Percentiles rank a stretch among this genome's conserved stretches.
Conservation (phyloP, 345 rosid species). For the Turritis glabra region DNA sequence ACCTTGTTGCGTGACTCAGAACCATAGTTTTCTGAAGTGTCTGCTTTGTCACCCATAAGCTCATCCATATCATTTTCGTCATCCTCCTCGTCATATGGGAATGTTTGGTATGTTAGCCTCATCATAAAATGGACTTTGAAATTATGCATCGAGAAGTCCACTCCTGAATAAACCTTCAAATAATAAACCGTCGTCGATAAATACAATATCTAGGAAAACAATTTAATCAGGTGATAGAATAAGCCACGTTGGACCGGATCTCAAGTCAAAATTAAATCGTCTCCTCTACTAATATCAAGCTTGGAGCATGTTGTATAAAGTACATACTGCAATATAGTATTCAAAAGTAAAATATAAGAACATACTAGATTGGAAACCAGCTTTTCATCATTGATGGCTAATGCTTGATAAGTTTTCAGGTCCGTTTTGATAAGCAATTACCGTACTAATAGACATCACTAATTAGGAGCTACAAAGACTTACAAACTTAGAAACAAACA, state of each 20-base stretch:
- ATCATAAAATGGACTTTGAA: constrained; percentile 74
- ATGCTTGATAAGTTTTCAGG: constrained; percentile 19
- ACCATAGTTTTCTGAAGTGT: constrained; percentile 45
- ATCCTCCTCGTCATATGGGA: constrained; percentile 70
- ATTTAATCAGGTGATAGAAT: not conserved
- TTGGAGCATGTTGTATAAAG: not conserved
- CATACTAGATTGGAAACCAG: constrained; percentile 14
- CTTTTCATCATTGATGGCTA: constrained; percentile 8
- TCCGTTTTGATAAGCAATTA: constrained; percentile 10
- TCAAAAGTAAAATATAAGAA: not conserved
- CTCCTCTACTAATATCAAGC: constrained; percentile 9
- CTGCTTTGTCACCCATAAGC: constrained; percentile 52
- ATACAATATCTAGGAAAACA: constrained; percentile 21
- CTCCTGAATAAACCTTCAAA: constrained; percentile 76
- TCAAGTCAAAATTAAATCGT: not conserved
- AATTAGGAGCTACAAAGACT: constrained; percentile 41
- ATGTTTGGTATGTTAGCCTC: constrained; percentile 86
- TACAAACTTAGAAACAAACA: constrained; percentile 96
- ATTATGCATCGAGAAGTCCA: constrained; percentile 68
- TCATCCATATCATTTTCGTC: constrained; percentile 51
- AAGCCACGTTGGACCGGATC: not conserved
- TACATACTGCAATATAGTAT: constrained; percentile 12
- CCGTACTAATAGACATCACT: constrained; percentile 7
- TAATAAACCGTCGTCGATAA: not conserved
- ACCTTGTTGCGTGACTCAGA: constrained; percentile 52